Evolutionary conservation across 2,329 filamentous ascomycete genomes (phyloP), one percentile per base, ranked within the genome.

Genomic region (Dothiorella sarmentorum): DNA sequence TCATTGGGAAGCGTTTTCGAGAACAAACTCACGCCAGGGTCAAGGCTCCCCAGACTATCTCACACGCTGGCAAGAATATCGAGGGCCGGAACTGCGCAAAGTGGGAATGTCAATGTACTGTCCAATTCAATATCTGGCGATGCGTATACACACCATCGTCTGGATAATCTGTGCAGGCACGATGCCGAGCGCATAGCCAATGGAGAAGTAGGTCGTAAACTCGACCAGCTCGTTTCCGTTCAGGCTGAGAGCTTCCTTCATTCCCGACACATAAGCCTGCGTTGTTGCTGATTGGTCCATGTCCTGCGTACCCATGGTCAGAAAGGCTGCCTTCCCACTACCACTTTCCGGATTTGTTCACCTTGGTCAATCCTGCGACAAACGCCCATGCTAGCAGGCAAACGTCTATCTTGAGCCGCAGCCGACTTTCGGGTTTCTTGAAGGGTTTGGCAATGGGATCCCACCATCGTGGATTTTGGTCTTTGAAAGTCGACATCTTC

Each of bases 341-440:
- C 82, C 85, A 65, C 80, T 80, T 72, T 86, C 83, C 37, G 85
- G 69, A 66, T 86, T 83, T 2, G 83, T 82, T 66, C 85, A 85
- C 13, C 80, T 62, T 60, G 31, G 60, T 60, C 17, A 63, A 47
- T 5, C 58, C 61, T 3, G 60, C 60, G 20, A 63, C 26, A 13
- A 63, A 62, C 26, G 61, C 60, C 49, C 60, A 63, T 11, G 60
- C n/a, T 9, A 63, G 38, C 9, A 62, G 51, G 11, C 58, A 59
- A 3, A 49, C 58, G n/a, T 63, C 60, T 10, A 62, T 37, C 24
- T 63, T 63, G 33, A 58, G 42, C 10, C 47, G 47, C 17, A 62
- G 27, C 4, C 56, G 10, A 18, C 58, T 58, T 22, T 55, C 59
- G n/a, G 60, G 56, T 20, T 58, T 44, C 15, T 52, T 62, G 18